phyloP scores from a whole-genome alignment of 768 basidiomycete genomes.

The Russula vinacea region DNA sequence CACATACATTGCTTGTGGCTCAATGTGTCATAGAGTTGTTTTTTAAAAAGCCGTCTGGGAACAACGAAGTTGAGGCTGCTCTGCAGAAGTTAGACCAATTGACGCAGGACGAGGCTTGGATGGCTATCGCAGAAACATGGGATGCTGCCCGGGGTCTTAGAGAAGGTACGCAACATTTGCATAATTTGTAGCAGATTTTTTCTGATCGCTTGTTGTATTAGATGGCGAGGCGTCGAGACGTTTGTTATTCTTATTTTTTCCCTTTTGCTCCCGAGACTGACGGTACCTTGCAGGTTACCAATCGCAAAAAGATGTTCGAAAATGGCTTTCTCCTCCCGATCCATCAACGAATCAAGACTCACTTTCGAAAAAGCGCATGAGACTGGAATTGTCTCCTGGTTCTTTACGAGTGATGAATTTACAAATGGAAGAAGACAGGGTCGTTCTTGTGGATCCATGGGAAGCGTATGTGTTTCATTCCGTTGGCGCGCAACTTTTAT shows the following conservation, averaged over 20 bases:
- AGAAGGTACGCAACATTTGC: neutral
- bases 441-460: conserved; percentile 16
- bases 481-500: accelerated
- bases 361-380: neutral
- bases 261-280: neutral
- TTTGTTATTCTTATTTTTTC: too few species aligned
- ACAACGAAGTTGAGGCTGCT: neutral
- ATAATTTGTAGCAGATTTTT: neutral
- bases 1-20: neutral
- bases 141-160: conserved; percentile 4
- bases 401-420: neutral
- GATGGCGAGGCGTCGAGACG: conserved; percentile 9
- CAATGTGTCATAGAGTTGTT: conserved; percentile 1
- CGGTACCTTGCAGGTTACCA: neutral
- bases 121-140: neutral
- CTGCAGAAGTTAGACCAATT: conserved; percentile 5
- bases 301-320: neutral
- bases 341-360: neutral
- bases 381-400: neutral
- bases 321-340: conserved; percentile 1
- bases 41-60: conserved; percentile 12
- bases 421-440: conserved; percentile 1
- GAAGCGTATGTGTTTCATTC: neutral
- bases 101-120: conserved; percentile 7
- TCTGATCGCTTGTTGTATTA: neutral